phyloP scores from a whole-genome alignment of 768 basidiomycete species.

The Boletus reticuloceps region DNA sequence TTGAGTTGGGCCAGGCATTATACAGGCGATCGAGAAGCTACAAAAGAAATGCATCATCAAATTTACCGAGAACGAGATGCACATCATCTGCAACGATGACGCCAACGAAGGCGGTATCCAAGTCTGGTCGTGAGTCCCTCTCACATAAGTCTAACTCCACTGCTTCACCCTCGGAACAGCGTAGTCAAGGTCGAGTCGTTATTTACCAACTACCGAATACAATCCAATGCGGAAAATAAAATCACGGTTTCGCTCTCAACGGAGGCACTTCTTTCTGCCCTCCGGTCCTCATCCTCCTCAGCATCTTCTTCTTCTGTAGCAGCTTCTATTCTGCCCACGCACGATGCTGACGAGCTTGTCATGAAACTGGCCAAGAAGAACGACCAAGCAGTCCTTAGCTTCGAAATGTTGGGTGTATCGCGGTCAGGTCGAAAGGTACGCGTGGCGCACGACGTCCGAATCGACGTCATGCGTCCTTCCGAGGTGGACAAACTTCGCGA shows the following conservation, averaged over 20 bases:
- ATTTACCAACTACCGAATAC: slow-evolving; percentile 78
- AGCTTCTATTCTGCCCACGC: slow-evolving; percentile 30
- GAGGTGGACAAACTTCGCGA: slow-evolving; percentile 74
- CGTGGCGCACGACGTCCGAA: slow-evolving; percentile 77
- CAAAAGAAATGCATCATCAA: slow-evolving; percentile 84
- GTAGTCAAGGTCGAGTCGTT: slow-evolving; percentile 66
- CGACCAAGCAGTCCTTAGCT: slow-evolving; percentile 71
- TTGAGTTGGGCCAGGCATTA: slow-evolving; percentile 49
- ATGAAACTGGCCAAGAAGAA: slow-evolving; percentile 89
- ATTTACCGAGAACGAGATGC: slow-evolving; percentile 71
- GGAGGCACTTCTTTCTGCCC: slow-evolving; percentile 71
- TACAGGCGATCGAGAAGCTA: slow-evolving; percentile 79
- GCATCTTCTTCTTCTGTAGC: slow-evolving; percentile 38
- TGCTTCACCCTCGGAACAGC: slow-evolving; percentile 31
- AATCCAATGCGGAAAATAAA: slow-evolving; percentile 80
- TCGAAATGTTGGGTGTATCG: slow-evolving; percentile 68
- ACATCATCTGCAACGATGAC: slow-evolving; percentile 81
- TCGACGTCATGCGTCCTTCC: slow-evolving; percentile 73
- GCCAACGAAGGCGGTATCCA: slow-evolving; percentile 82
- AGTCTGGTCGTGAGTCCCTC: slow-evolving; percentile 67
- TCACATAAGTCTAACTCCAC: slow-evolving; percentile 30
- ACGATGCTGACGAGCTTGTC: slow-evolving; percentile 63
- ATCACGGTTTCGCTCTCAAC: slow-evolving; percentile 73
- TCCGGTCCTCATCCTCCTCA: slow-evolving; percentile 60
- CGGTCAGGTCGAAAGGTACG: slow-evolving; percentile 61